Conservation (phyloP, 305 asterid species). For the Fraxinus nigra region DNA sequence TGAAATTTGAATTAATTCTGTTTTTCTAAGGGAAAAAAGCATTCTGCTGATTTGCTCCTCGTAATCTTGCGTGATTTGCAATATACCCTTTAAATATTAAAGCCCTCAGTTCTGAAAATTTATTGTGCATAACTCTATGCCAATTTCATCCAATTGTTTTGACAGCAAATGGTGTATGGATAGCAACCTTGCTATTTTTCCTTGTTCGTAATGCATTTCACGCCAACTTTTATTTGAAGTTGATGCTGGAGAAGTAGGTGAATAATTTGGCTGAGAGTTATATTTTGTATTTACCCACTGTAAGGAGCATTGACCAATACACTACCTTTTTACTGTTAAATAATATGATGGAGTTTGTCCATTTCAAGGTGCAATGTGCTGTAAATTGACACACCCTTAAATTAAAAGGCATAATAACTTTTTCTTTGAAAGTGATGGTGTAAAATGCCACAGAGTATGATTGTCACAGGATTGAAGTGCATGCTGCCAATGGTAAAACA, state of each 20-base stretch:
- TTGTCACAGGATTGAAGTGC: neutral
- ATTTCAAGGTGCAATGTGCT: neutral
- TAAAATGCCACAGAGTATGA: neutral
- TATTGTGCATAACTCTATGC: neutral
- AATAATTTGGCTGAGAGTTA: neutral
- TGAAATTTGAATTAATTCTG: constrained; percentile 4
- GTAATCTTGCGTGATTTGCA: neutral
- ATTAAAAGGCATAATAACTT: neutral
- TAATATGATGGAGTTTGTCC: neutral
- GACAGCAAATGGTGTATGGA: neutral
- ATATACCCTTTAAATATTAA: neutral
- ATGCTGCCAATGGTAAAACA: neutral
- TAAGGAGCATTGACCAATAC: neutral
- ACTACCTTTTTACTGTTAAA: neutral
- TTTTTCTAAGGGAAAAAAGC: neutral
- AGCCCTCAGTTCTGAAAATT: neutral
- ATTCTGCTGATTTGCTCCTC: neutral
- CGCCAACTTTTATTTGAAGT: neutral
- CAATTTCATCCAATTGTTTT: neutral
- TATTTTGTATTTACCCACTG: neutral
- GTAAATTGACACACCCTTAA: neutral
- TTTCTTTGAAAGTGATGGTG: neutral
- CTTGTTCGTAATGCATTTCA: neutral
- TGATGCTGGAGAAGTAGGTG: neutral
- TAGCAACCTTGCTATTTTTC: neutral